Conservation (phyloP, 2,329 filamentous ascomycete species). For the Pleomassaria siparia region DNA sequence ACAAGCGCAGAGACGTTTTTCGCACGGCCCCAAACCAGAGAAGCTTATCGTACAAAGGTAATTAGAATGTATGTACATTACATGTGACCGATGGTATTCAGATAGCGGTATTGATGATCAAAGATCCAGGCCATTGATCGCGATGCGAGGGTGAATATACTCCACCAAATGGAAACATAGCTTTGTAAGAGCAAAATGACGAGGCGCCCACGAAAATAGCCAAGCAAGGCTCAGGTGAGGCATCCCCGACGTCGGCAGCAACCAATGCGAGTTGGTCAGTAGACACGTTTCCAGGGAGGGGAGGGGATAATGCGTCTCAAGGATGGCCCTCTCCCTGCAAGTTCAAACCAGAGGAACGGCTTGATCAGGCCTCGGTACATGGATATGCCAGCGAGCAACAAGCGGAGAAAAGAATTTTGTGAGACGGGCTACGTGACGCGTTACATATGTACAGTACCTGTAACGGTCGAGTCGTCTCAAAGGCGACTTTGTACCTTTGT, state of each 20-base stretch:
- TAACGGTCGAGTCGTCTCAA: neutral
- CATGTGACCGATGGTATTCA: too few relatives aligned
- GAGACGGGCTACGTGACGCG: constrained; percentile 3
- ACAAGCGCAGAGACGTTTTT: too few relatives aligned
- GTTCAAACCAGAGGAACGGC: neutral
- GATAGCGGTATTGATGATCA: too few relatives aligned
- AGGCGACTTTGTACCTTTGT: too few relatives aligned
- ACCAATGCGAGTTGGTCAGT: neutral
- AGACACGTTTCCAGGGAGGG: too few relatives aligned
- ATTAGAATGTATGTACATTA: too few relatives aligned
- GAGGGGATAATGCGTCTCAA: neutral
- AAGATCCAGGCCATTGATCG: too few relatives aligned
- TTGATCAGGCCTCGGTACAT: neutral
- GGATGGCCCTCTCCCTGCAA: neutral
- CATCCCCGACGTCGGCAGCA: too few relatives aligned
- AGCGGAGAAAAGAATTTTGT: neutral
- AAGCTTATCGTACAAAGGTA: too few relatives aligned
- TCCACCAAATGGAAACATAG: neutral
- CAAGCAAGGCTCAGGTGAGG: constrained; percentile 1
- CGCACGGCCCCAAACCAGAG: too few relatives aligned
- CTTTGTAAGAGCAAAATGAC: neutral
- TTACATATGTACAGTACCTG: neutral
- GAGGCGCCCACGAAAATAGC: neutral
- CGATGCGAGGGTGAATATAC: neutral
- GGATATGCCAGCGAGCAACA: neutral